Base-by-base conservation (phyloP, 768 basidiomycete species). In the Pholiota conissans region DNA sequence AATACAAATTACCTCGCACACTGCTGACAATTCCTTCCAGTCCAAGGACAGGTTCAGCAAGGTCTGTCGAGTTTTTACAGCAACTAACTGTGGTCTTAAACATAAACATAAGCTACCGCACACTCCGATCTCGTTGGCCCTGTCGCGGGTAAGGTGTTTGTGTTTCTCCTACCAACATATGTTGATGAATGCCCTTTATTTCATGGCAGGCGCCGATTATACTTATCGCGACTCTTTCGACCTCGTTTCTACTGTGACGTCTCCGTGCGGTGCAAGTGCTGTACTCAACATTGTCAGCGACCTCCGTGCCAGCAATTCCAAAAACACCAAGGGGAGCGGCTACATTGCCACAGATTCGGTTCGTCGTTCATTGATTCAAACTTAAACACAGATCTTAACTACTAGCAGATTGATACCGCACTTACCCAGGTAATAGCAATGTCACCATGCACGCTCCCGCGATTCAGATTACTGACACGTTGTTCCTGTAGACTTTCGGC, bases 201-300 rank as follows among this genome's bases (percentile, higher is more conserved):
- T 16, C 30, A 6, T 46, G 24, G 10, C 32, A 69, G 67, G 66
- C 29, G 57, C 56, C 9, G 58, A 64, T 30, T 69, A 67, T 55
- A 61, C 61, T 52, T 69, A 67, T 40, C 62, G 64, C 40, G 67
- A 69, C 50, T 56, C 29, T 7, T 69, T 67, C 54, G 68, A 69
- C 40, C 63, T 69, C 24, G 64, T 62, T 27, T 61, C 63, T 42
- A 67, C 65, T 11, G 66, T 65, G 16, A 24, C 50, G 8, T 58
- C 59, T 26, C 67, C 65, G 24, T 69, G 68, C 58, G 66, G 66
- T n/a, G 61, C 58, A 24, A 57, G 53, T 40, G 57, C 64, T 8
- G 64, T 69, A 11, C 55, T 69, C 18, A 67, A 65, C 56, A 60
- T 66, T 46, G 58, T 65, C 34, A 63, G 64, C 27, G 64, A 66